Base-by-base conservation (phyloP, 2,329 filamentous ascomycete species). In the Cladosporium velox region DNA sequence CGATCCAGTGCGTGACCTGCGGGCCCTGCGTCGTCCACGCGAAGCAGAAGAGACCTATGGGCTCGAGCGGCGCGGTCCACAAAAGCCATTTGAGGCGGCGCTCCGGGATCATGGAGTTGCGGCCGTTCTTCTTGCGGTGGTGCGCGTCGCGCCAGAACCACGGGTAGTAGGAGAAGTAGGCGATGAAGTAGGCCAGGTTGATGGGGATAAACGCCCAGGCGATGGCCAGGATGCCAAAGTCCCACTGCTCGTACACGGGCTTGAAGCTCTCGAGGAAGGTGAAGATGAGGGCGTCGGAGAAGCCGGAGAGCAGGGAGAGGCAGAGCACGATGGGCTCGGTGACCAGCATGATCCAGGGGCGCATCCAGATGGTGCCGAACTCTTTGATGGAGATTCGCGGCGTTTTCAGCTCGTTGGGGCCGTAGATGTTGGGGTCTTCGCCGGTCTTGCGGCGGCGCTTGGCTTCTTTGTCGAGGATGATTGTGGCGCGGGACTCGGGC, bases 381-480 rank as follows among this genome's bases (percentile, higher is more conserved):
- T 84, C 79, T 66, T 77, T 78, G 11, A 77, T 70, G 14, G 75
- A 75, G 2, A 83, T 72, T 11, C 70, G 67, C 21, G 64, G 52
- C 75, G 38, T 72, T 66, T 77, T 80, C 11, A 92, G 82, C 77
- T 93, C 91, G 67, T 90, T 87, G 1, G 90, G 90, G 0, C 91
- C 91, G 72, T 87, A 92, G 69, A 92, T 75, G 69, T 91, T 87
- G 57, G 77, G 73, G 55, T 84, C 79, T 70, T 84, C 77, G 38
- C 87, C 87, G n/a, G 80, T 80, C 77, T 87, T 80, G 75, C 90
- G 86, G 70, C 87, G 85, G 75, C 86, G 86, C 82, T 90, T 91
- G 35, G 91, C 91, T 65, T 92, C 90, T 1, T 82, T 82, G 79
- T 93, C 88, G 83, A 94, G 87, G 79, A 93, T 83, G 67, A 93